Percentiles rank a stretch among this genome's conserved stretches.
These are phyloP conservation scores for Crithidia brevicula DNA, from an alignment of 208 protist species.

Conservation along the genomic window DNA sequence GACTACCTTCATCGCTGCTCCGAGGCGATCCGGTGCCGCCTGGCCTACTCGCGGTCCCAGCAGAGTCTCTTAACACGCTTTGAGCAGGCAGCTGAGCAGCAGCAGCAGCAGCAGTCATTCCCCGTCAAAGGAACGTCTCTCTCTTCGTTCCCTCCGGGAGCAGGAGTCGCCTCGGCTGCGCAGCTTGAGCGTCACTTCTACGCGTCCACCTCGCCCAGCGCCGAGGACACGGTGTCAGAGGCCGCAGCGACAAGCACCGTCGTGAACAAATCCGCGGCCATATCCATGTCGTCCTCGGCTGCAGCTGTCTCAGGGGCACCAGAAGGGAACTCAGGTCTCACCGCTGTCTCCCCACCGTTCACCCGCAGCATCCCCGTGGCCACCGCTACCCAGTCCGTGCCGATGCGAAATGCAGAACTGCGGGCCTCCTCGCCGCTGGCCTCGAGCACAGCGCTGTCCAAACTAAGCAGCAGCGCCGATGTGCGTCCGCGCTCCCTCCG, in stretches of 20 bases:
- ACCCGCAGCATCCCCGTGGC: too few species aligned
- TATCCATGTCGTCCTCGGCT: not conserved
- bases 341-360: too few species aligned
- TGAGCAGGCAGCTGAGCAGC: slow-evolving; percentile 3
- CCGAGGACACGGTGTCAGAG: slow-evolving; percentile 3
- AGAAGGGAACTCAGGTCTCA: too few species aligned
- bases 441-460: not conserved
- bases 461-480: slow-evolving; percentile 14
- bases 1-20: slow-evolving; percentile 36
- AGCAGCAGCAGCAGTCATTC: not conserved
- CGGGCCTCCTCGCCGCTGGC: not conserved
- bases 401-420: not conserved
- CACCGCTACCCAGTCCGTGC: slow-evolving; percentile 1
- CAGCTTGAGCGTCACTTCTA: not conserved
- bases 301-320: not conserved
- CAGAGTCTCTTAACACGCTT: slow-evolving; percentile 13
- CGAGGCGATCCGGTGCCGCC: slow-evolving; percentile 16
- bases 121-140: too few species aligned
- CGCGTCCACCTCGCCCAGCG: not conserved
- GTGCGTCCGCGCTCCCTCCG: slow-evolving; percentile 25
- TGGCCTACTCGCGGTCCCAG: slow-evolving; percentile 27
- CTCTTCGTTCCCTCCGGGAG: too few species aligned
- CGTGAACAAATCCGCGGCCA: not conserved
- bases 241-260: not conserved
- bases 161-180: too few species aligned